Evolutionary conservation across 345 rosid species (phyloP).

Genomic region (Eucalyptus grandis): DNA sequence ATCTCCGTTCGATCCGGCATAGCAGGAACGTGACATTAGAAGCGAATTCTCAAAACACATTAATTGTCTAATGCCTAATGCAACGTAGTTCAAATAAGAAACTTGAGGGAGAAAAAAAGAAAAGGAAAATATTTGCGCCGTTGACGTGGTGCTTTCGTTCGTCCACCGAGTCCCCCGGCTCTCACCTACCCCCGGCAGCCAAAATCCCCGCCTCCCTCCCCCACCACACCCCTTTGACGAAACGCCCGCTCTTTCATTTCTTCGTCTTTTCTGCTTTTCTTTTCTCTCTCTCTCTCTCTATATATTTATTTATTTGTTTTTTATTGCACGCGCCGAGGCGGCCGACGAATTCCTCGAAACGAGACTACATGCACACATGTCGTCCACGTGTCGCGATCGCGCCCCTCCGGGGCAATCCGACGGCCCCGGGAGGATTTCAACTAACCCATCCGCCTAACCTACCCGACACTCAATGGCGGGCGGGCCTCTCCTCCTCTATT

Average conservation of each 20-base stretch:
- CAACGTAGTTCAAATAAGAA: too few species aligned
- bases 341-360: not conserved
- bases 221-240: not conserved
- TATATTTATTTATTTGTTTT: not conserved
- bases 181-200: not conserved
- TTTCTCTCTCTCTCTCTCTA: too few species aligned
- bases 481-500: not conserved
- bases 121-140: not conserved
- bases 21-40: not conserved
- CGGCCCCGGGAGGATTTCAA: constrained; percentile 16
- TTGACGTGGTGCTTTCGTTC: not conserved
- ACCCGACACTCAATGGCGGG: constrained; percentile 5
- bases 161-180: not conserved
- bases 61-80: not conserved
- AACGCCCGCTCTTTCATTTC: not conserved
- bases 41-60: not conserved
- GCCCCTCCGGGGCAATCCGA: constrained; percentile 6
- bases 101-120: too few species aligned
- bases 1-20: rapidly evolving
- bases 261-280: not conserved
- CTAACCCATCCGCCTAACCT: constrained; percentile 26
- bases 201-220: not conserved
- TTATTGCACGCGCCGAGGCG: not conserved
- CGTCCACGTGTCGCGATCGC: constrained; percentile 2
- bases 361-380: not conserved